Evolutionary conservation across 106 monocot species (phyloP).

Genomic region (Apostasia ramifera): DNA sequence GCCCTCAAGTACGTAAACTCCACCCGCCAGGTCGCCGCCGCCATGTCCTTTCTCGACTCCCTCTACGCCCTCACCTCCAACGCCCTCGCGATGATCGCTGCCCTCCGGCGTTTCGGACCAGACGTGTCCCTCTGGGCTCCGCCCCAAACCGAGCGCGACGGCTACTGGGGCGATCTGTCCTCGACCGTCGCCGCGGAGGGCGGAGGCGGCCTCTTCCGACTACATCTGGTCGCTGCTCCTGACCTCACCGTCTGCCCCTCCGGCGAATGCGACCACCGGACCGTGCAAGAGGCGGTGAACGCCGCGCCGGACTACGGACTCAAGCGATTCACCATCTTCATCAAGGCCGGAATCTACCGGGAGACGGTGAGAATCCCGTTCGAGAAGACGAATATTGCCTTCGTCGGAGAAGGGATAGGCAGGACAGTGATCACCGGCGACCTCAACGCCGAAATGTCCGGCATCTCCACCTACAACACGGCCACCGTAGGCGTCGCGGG

Average conservation of each 20-base stretch:
- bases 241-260: slow-evolving; percentile 54
- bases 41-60: slow-evolving; percentile 35
- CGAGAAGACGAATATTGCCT: slow-evolving; percentile 74
- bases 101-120: slow-evolving; percentile 36
- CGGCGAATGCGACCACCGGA: slow-evolving; percentile 28
- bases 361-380: slow-evolving; percentile 68
- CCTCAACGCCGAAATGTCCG: slow-evolving; percentile 53
- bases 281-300: slow-evolving; percentile 61
- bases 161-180: slow-evolving; percentile 46
- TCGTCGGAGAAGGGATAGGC: slow-evolving; percentile 77
- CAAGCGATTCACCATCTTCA: slow-evolving; percentile 44
- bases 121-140: slow-evolving; percentile 36
- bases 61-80: slow-evolving; percentile 30
- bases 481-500: slow-evolving; percentile 67
- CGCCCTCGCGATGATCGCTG: slow-evolving; percentile 41
- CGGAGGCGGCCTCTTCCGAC: background rate
- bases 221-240: slow-evolving; percentile 8
- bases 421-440: slow-evolving; percentile 71
- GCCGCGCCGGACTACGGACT: slow-evolving; percentile 48
- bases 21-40: slow-evolving; percentile 30
- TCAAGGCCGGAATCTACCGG: slow-evolving; percentile 61
- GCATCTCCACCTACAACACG: slow-evolving; percentile 80
- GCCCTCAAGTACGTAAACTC: slow-evolving; percentile 66
- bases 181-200: background rate
- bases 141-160: slow-evolving; percentile 82